Percentiles rank a stretch among this genome's conserved stretches.
phyloP scores from a whole-genome alignment of 2,329 filamentous ascomycete genomes.

The Curvularia sp. region DNA sequence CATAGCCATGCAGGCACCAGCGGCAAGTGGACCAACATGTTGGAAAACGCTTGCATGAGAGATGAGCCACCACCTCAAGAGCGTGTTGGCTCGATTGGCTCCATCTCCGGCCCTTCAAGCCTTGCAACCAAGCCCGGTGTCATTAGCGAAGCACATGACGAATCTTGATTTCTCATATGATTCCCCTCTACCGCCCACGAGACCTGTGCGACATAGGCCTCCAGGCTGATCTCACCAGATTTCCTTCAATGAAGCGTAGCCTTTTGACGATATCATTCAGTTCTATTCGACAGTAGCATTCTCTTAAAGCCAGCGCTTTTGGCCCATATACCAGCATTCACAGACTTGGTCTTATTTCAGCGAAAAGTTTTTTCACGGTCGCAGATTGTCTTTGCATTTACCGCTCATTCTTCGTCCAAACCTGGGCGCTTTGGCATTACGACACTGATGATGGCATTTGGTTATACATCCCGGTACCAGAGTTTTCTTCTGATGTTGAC shows the following conservation, averaged over 20 bases:
- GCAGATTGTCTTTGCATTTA: constrained; percentile 19
- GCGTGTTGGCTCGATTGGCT: constrained; percentile 43
- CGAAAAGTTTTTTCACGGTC: constrained; percentile 24
- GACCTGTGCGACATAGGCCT: constrained; percentile 5
- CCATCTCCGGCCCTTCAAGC: constrained; percentile 38
- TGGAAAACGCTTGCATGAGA: constrained; percentile 96
- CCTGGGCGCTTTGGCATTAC: constrained; percentile 19
- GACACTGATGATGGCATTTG: constrained; percentile 25
- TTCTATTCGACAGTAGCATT: constrained; percentile 9
- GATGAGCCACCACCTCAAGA: constrained; percentile 72
- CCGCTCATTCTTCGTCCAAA: constrained; percentile 9
- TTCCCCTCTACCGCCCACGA: not conserved
- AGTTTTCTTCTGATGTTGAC: constrained; percentile 4
- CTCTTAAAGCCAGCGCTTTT: constrained; percentile 4
- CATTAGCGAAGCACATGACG: constrained; percentile 50
- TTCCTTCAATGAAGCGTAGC: constrained; percentile 6
- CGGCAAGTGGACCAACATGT: constrained; percentile 98
- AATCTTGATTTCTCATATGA: constrained; percentile 37
- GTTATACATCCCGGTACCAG: constrained; percentile 6
- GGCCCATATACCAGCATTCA: constrained; percentile 7
- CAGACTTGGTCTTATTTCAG: constrained; percentile 7
- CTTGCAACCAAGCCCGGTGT: constrained; percentile 47
- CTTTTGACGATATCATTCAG: constrained; percentile 2
- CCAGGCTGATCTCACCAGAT: constrained; percentile 9
- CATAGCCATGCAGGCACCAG: constrained; percentile 96